Evolutionary conservation across 495 filamentous ascomycete species (phyloP), one percentile per base, ranked within the genome.

Genomic region (Penicillium coprophilum): DNA sequence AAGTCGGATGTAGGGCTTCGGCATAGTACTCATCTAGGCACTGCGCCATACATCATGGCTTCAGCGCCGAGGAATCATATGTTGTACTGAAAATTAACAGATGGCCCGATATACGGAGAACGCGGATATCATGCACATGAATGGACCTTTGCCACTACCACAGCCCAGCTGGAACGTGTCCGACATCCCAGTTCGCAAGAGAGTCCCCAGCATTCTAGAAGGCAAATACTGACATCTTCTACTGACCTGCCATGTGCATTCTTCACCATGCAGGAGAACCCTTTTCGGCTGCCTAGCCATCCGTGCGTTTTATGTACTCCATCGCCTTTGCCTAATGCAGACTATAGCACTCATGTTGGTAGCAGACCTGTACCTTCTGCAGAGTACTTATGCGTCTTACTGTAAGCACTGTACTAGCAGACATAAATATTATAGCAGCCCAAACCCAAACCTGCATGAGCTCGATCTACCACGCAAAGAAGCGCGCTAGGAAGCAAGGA

Each of bases 401-500:
- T 15, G 13, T 6, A 36, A 15, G 13, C 13, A 15, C 13, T 36
- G 13, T n/a, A 7, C 32, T 46, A 46, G 44, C n/a, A n/a, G n/a
- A n/a, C n/a, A n/a, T 17, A n/a, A 2, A 19, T 10, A 28, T 23
- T 27, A 46, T 28, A 24, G 13, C 32, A 36, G 5, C 32, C 2
- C 32, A n/a, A 15, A n/a, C 32, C 2, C 32, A n/a, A 15, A n/a
- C 6, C 15, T 28, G 8, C 44, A 31, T 28, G 13, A 3, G 24
- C 44, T 27, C 3, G 24, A 30, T 28, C 44, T 30, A 30, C 44
- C 32, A 38, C n/a, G 34, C 34, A 38, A 38, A 38, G 34, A 47
- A 47, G 27, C 45, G 45, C 27, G 45, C 45, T 47, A 47, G n/a
- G 8, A 47, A 47, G 45, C 27, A 47, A 47, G 45, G 45, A 30